Conservation (phyloP, 2,329 filamentous ascomycete genomes). For the Epichloe festucae region DNA sequence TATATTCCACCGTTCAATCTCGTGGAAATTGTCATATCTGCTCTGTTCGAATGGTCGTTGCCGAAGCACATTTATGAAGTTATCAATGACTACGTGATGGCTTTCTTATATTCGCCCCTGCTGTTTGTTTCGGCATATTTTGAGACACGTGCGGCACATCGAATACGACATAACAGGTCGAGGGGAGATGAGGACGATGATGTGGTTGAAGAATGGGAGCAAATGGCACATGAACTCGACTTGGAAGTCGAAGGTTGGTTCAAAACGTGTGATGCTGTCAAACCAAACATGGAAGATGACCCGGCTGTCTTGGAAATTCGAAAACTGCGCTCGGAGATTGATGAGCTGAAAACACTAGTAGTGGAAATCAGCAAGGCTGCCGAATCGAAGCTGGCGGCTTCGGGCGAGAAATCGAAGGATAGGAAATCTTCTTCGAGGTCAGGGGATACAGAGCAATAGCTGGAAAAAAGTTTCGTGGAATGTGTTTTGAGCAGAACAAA, state of each 20-base stretch:
- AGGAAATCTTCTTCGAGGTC: neutral
- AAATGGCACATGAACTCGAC: slow-evolving; percentile 57
- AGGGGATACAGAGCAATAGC: neutral
- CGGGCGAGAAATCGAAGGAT: neutral
- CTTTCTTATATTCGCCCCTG: slow-evolving; percentile 68
- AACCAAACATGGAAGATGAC: slow-evolving; percentile 73
- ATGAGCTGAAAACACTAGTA: slow-evolving; percentile 40
- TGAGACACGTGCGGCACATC: slow-evolving; percentile 52
- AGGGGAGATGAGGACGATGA: slow-evolving; percentile 85
- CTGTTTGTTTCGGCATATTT: slow-evolving; percentile 64
- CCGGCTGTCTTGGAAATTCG: slow-evolving; percentile 57
- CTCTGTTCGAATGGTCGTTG: slow-evolving; percentile 93
- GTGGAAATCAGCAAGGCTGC: slow-evolving; percentile 13
- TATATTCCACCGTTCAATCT: slow-evolving; percentile 95
- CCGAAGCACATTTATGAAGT: slow-evolving; percentile 57
- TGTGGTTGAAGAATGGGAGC: slow-evolving; percentile 84
- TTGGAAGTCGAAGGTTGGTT: slow-evolving; percentile 78
- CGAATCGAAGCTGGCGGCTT: neutral
- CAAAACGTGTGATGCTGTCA: slow-evolving; percentile 62
- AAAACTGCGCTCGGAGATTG: slow-evolving; percentile 44
- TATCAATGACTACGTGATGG: slow-evolving; percentile 85
- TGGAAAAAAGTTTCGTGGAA: neutral
- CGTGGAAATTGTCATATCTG: slow-evolving; percentile 69
- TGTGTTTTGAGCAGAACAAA: neutral
- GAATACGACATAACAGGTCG: slow-evolving; percentile 59